Base-by-base conservation (phyloP, 208 protist genomes). In the Lotmaria passim region DNA sequence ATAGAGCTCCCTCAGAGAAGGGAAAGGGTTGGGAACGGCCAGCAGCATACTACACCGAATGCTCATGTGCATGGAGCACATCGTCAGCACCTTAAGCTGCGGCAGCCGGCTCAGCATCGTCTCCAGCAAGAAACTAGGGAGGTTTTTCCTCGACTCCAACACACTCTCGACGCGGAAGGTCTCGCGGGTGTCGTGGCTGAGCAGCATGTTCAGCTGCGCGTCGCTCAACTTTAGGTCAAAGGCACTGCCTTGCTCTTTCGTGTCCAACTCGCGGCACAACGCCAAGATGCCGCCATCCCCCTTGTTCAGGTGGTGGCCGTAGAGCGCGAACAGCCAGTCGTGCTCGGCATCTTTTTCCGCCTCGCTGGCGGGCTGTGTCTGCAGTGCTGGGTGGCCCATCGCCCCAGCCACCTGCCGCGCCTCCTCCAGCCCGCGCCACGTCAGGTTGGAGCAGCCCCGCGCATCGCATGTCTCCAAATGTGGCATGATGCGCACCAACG, bases 161-260 rank as follows among this genome's bases (percentile, higher is more conserved):
- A 34, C 21, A 51, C 51, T 51, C 34, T 55, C 63, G 39, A 69
- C 41, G 50, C 63, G 63, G 63, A 68, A 58, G 23, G 26, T 17
- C 21, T 58, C 39, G 63, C 51, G 38, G 39, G 38, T 50, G 39
- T 50, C 63, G 48, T 69, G 46, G 39, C 36, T 36, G 21, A 69
- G 36, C 63, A 57, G 48, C 51, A 51, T 69, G 51, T 41, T 57
- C 47, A 69, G 63, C 63, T 57, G 48, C 26, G 63, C 47, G 30
- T 3, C 28, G 63, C 60, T 58, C 51, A 69, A 8, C 38, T 52
- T 58, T 0, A 48, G 39, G 15, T 60, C 36, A 33, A 36, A 55
- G 51, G 38, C 47, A 38, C 43, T 69, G 17, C 51, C 38, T 3
- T 33, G 24, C 33, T 58, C 48, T 14, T 69, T 39, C 39, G 30